phyloP scores from a whole-genome alignment of 2,329 filamentous ascomycete genomes.

The Fusarium transvaalense region DNA sequence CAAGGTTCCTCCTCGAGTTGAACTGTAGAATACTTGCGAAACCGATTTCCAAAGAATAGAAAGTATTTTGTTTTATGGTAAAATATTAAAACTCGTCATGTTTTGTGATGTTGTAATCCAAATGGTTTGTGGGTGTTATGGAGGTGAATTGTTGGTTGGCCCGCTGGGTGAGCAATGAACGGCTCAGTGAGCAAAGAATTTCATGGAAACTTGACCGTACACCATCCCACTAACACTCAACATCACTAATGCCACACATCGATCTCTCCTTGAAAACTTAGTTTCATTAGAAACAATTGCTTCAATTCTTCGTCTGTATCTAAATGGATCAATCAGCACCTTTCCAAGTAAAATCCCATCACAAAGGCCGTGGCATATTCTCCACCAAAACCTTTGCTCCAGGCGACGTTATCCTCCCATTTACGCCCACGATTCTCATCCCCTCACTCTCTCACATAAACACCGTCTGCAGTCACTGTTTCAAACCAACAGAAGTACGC shows the following conservation, averaged over 20 bases:
- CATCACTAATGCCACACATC: neutral
- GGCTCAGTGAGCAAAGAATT: slow-evolving; percentile 31
- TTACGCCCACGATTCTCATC: slow-evolving; percentile 61
- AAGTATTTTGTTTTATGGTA: neutral
- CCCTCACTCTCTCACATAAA: slow-evolving; percentile 59
- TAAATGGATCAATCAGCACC: slow-evolving; percentile 36
- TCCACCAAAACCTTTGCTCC: slow-evolving; percentile 59
- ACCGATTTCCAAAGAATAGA: neutral
- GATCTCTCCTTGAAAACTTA: neutral
- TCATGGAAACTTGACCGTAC: slow-evolving; percentile 5
- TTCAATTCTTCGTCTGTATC: too few species aligned
- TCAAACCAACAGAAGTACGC: slow-evolving; percentile 49
- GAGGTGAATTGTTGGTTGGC: slow-evolving; percentile 13
- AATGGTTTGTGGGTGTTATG: neutral
- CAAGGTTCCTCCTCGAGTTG: slow-evolving; percentile 45
- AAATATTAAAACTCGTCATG: neutral
- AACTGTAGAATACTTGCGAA: slow-evolving; percentile 50
- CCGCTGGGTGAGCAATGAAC: slow-evolving; percentile 18
- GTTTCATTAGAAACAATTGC: neutral
- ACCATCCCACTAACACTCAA: slow-evolving; percentile 11
- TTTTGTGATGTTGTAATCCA: neutral
- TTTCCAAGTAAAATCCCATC: slow-evolving; percentile 48
- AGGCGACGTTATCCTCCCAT: slow-evolving; percentile 61
- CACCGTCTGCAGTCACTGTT: slow-evolving; percentile 64
- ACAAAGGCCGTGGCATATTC: slow-evolving; percentile 62